Evolutionary conservation across 352 stramenopile species (phyloP).

Genomic region (Pythium aquatile): DNA sequence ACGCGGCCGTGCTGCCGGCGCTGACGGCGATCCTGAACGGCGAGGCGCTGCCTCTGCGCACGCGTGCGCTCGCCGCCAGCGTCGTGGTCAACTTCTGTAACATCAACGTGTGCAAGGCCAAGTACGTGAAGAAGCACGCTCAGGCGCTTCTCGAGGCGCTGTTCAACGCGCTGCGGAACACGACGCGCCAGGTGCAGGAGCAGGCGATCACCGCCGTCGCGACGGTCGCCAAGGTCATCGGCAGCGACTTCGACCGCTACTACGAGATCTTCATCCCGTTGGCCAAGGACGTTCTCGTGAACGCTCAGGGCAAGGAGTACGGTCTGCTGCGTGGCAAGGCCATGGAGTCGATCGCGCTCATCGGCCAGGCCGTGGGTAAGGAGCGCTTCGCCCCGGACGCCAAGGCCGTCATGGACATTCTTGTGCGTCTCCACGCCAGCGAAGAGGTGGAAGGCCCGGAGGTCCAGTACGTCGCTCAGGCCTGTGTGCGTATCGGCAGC

Average conservation of each 20-base stretch:
- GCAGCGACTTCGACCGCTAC: constrained; percentile 71
- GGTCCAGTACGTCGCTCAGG: constrained; percentile 86
- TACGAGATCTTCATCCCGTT: constrained; percentile 89
- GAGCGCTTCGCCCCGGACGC: constrained; percentile 73
- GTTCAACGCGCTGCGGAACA: constrained; percentile 75
- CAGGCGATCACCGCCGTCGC: constrained; percentile 86
- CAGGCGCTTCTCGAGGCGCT: constrained; percentile 74
- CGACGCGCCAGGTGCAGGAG: constrained; percentile 82
- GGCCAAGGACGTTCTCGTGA: constrained; percentile 79
- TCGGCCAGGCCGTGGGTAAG: constrained; percentile 87
- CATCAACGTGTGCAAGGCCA: constrained; percentile 78
- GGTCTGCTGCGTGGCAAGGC: constrained; percentile 79
- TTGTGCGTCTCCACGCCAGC: constrained; percentile 71
- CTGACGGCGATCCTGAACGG: constrained; percentile 66
- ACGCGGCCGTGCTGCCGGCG: constrained; percentile 57
- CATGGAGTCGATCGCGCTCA: constrained; percentile 88
- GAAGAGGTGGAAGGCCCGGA: constrained; percentile 71
- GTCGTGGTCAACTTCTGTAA: constrained; percentile 88
- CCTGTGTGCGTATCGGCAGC: constrained; percentile 82
- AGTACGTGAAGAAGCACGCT: constrained; percentile 64
- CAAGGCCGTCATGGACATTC: constrained; percentile 86
- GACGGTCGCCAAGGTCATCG: constrained; percentile 83
- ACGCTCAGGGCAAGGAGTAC: constrained; percentile 77
- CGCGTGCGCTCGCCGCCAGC: constrained; percentile 69
- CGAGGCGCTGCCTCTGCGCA: constrained; percentile 63